phyloP scores from a whole-genome alignment of 192 early-diverging fungal genomes.

The Entomortierella parvispora region DNA sequence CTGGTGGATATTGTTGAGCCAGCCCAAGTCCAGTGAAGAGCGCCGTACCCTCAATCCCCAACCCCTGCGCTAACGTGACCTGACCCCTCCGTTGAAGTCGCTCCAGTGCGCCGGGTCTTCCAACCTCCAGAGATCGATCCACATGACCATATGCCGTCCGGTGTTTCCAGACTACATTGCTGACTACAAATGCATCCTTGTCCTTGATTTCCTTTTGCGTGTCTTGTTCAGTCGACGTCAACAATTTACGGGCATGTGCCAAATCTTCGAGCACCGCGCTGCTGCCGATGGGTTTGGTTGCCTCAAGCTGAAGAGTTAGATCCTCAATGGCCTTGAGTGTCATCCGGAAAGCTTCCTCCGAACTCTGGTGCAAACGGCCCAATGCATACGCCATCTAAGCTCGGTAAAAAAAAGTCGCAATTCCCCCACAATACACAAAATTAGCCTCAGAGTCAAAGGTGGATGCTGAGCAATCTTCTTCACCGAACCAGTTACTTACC shows the following conservation, averaged over 20 bases:
- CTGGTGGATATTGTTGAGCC: constrained; percentile 49
- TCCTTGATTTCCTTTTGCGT: constrained; percentile 38
- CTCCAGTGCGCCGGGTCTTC: constrained; percentile 31
- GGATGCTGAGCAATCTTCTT: not conserved
- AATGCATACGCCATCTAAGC: constrained; percentile 44
- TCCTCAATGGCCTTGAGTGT: constrained; percentile 34
- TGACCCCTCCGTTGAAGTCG: constrained; percentile 41
- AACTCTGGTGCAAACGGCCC: constrained; percentile 41
- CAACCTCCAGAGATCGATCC: constrained; percentile 12
- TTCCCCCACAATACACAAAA: not conserved
- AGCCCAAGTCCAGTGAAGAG: constrained; percentile 32
- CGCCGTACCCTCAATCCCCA: constrained; percentile 37
- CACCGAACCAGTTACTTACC: constrained; percentile 20
- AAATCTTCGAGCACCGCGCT: constrained; percentile 27
- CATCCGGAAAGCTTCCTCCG: constrained; percentile 39
- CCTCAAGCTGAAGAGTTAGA: constrained; percentile 13
- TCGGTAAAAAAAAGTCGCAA: not conserved
- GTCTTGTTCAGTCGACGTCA: constrained; percentile 8
- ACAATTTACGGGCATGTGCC: constrained; percentile 18
- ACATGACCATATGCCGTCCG: constrained; percentile 33
- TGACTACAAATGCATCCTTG: constrained; percentile 45
- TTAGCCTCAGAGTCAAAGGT: not conserved
- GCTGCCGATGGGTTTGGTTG: constrained; percentile 34
- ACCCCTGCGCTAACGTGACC: constrained; percentile 30
- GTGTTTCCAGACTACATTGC: constrained; percentile 46